Evolutionary conservation across 176 grass and related monocot species (phyloP).

Genomic region (Areca catechu): DNA sequence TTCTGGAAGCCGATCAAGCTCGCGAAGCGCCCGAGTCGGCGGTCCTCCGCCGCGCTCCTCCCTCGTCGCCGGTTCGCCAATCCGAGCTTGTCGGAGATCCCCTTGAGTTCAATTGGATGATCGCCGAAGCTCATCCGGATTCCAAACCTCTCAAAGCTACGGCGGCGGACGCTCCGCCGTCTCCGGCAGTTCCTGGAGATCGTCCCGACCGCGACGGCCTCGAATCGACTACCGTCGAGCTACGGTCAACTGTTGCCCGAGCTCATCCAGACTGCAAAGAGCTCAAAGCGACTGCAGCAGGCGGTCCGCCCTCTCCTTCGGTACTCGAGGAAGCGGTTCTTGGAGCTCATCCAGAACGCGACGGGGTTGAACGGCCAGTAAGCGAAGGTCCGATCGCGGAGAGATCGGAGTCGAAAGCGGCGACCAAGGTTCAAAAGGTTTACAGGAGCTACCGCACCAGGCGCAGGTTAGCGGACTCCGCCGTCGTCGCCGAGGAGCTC

Average conservation of each 20-base stretch:
- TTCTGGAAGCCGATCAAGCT: too few species aligned
- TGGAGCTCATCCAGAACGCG: too few species aligned
- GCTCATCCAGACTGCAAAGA: not conserved
- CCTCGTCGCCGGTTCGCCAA: too few species aligned
- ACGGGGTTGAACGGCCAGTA: too few species aligned
- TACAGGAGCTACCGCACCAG: conserved; percentile 95
- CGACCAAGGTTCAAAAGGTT: conserved; percentile 63
- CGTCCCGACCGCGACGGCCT: not conserved
- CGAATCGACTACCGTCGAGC: not conserved
- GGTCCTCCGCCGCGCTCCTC: too few species aligned
- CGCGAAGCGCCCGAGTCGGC: too few species aligned
- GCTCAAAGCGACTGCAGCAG: not conserved
- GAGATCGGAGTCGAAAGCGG: not conserved
- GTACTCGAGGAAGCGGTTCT: not conserved
- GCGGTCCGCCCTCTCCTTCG: not conserved
- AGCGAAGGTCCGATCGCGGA: not conserved
- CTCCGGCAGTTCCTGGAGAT: too few species aligned
- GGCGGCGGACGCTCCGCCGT: not conserved
- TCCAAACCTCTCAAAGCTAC: not conserved
- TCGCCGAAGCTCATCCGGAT: too few species aligned
- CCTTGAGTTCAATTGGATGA: too few species aligned
- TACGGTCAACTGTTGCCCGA: too few species aligned
- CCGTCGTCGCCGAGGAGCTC: conserved; percentile 94
- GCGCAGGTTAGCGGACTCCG: conserved; percentile 81
- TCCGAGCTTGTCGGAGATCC: too few species aligned